Base-by-base conservation (phyloP, 1,284 basidiomycete genomes). In the Leccinum colubrinum region DNA sequence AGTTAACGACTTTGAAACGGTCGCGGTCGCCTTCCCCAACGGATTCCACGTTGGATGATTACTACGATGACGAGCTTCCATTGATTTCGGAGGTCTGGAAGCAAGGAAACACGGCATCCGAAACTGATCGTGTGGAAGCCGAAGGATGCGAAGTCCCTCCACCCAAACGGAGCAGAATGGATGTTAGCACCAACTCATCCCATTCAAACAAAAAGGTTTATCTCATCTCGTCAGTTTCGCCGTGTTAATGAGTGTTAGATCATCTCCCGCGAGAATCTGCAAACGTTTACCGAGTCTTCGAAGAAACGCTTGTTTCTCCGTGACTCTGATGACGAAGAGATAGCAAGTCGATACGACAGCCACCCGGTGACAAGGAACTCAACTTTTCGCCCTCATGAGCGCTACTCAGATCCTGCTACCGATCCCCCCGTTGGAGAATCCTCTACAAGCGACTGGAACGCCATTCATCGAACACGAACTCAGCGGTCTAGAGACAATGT, bases 21-120 rank as follows among this genome's bases (percentile, higher is more conserved):
- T 70, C 72, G 30, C 65, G 65, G 37, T 65, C 66, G 22, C 61
- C 68, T 58, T 48, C 64, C 25, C 61, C 69, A 48, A 61, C 25
- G 6, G 65, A 66, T 6, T 48, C 54, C 30, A 62, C 11, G 27
- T 62, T 52, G 69, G 70, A 57, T 27, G 68, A 72, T 55, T 77
- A 78, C 50, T 76, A 76, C 27, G 77, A 79, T 54, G 81, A 84
- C 55, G 82, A 83, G 41, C 73, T 86, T 15, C 83, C 83, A 1
- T 79, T 79, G 20, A 70, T 79, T 41, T 70, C 72, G 20, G 78
- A 80, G 51, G 65, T 80, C 27, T 62, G 80, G 52, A 66, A 69
- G 48, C 55, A 54, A 56, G 63, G 59, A 15, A 65, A 52, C 9
- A 15, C 33, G 35, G 33, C n/a, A 17, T 72, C 73, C 6, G 69